A percentile compares a stretch with the other conserved stretches of the same genome.
These are phyloP conservation scores for Rhizoctonia solani DNA, from an alignment of 1,284 basidiomycete species.

Conservation along the genomic window DNA sequence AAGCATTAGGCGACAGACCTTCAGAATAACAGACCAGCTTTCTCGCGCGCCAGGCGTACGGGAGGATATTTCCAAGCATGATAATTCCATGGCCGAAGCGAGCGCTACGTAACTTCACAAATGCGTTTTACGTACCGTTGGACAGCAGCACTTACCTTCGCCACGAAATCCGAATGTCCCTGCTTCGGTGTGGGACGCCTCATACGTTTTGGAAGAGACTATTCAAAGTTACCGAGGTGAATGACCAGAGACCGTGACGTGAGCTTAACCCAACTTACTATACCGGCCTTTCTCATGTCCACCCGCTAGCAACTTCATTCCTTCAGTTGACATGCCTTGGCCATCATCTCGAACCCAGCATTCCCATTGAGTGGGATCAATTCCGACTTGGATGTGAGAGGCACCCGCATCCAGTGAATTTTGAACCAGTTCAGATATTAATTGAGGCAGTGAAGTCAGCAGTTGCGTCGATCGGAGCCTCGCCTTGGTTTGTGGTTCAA, in stretches of 20 bases:
- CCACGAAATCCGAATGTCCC: conserved; percentile 85
- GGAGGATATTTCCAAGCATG: conserved; percentile 77
- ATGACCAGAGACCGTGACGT: neutral
- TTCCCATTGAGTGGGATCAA: conserved; percentile 62
- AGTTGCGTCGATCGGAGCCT: conserved; percentile 81
- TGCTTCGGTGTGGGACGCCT: conserved; percentile 54
- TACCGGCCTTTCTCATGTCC: conserved; percentile 62
- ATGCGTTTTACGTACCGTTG: neutral
- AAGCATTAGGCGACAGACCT: conserved; percentile 52
- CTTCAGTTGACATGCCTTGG: conserved; percentile 65
- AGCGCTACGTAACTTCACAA: conserved; percentile 57
- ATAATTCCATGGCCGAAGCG: conserved; percentile 77
- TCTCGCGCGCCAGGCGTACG: conserved; percentile 60
- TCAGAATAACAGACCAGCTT: conserved; percentile 73
- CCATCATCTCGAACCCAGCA: conserved; percentile 87
- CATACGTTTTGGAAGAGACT: conserved; percentile 74
- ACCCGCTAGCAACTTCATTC: conserved; percentile 58
- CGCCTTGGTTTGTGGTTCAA: conserved; percentile 52
- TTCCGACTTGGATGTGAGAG: conserved; percentile 44
- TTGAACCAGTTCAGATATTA: conserved; percentile 82
- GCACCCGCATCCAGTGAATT: conserved; percentile 64
- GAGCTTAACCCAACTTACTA: conserved; percentile 53
- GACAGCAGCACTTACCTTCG: conserved; percentile 62
- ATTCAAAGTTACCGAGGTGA: neutral
- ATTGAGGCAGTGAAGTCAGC: conserved; percentile 75